phyloP scores from a whole-genome alignment of 2,329 filamentous ascomycete species.

The Fusarium piperis region DNA sequence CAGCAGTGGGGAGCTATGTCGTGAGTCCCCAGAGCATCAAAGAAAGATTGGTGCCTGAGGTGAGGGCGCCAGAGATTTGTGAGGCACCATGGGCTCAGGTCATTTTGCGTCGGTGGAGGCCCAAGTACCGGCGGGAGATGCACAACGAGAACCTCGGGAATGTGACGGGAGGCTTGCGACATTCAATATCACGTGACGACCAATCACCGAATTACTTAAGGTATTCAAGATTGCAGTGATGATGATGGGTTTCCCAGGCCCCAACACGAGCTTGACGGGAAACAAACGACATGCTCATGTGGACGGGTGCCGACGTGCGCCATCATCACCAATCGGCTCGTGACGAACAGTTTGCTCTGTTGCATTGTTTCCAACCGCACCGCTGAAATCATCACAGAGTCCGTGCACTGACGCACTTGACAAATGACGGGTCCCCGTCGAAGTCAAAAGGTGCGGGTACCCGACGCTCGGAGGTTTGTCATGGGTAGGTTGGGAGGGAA shows the following conservation, averaged over 20 bases:
- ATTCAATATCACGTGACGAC: conserved; percentile 21
- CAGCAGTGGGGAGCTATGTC: not conserved
- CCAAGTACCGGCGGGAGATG: conserved; percentile 40
- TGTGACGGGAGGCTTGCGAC: conserved; percentile 31
- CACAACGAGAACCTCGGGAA: conserved; percentile 41
- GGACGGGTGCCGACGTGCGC: not conserved
- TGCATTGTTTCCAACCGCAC: conserved; percentile 6
- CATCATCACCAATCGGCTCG: not conserved
- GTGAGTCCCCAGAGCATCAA: not conserved
- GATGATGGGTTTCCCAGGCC: not conserved
- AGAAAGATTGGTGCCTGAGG: not conserved
- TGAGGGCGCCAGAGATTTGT: conserved; percentile 8
- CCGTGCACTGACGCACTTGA: conserved; percentile 30
- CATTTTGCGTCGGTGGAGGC: conserved; percentile 25
- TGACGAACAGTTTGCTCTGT: not conserved
- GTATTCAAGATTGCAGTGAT: not conserved
- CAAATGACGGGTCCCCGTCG: conserved; percentile 28
- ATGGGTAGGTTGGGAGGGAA: conserved; percentile 13
- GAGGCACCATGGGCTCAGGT: conserved; percentile 16
- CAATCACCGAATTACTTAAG: not conserved
- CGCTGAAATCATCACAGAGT: conserved; percentile 29
- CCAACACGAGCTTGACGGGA: not conserved
- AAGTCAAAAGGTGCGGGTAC: conserved; percentile 35
- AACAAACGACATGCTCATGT: not conserved
- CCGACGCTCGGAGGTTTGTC: conserved; percentile 35